phyloP scores from a whole-genome alignment of 2,329 filamentous ascomycete species.

The Microdochium paspali region DNA sequence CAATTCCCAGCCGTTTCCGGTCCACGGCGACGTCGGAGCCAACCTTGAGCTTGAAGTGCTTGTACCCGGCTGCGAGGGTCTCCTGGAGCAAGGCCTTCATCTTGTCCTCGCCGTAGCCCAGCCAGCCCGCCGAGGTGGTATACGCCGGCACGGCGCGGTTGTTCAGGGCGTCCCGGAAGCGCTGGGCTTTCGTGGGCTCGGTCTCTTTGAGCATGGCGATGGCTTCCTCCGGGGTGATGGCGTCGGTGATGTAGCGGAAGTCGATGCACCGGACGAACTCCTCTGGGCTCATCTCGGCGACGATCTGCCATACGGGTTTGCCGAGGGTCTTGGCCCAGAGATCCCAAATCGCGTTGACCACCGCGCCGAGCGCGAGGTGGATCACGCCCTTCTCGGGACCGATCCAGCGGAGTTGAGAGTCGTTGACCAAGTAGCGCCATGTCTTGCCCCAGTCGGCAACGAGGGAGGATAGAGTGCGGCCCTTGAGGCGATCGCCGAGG shows the following conservation, averaged over 20 bases:
- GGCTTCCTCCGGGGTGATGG: slow-evolving; percentile 80
- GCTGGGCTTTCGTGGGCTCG: slow-evolving; percentile 58
- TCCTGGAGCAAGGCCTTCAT: slow-evolving; percentile 67
- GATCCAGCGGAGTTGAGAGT: slow-evolving; percentile 88
- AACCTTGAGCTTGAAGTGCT: slow-evolving; percentile 87
- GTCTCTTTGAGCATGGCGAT: slow-evolving; percentile 58
- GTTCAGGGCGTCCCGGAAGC: slow-evolving; percentile 64
- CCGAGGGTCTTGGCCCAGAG: slow-evolving; percentile 82
- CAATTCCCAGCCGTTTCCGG: slow-evolving; percentile 59
- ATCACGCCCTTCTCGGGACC: slow-evolving; percentile 92
- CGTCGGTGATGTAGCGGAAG: slow-evolving; percentile 91
- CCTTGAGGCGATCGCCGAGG: slow-evolving; percentile 66
- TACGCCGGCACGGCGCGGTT: slow-evolving; percentile 79
- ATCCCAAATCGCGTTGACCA: slow-evolving; percentile 90
- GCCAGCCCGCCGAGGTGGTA: slow-evolving; percentile 83
- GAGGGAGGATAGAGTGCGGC: slow-evolving; percentile 67
- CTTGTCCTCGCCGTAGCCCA: slow-evolving; percentile 85
- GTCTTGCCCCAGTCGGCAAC: slow-evolving; percentile 77
- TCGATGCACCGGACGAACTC: slow-evolving; percentile 84
- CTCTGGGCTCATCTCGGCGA: slow-evolving; percentile 82
- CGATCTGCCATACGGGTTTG: slow-evolving; percentile 86
- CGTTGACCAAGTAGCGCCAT: slow-evolving; percentile 85
- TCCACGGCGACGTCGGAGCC: slow-evolving; percentile 66
- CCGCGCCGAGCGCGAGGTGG: slow-evolving; percentile 79
- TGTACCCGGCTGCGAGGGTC: slow-evolving; percentile 68